Conservation (phyloP, 495 filamentous ascomycete species). For the Xylaria acuta region DNA sequence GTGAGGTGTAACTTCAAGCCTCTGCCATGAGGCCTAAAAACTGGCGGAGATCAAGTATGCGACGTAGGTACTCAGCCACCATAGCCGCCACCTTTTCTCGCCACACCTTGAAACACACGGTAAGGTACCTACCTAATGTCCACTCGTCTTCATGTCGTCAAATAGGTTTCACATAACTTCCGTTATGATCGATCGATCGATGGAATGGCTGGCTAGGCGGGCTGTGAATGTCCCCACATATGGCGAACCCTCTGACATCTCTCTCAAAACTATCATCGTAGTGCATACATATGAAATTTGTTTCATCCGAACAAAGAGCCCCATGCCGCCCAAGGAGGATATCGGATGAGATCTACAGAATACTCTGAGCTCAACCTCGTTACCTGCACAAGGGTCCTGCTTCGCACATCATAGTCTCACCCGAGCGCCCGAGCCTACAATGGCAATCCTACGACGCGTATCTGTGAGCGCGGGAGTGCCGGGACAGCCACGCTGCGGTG, state of each 20-base stretch:
- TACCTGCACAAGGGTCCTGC: neutral
- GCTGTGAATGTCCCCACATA: neutral
- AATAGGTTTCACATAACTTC: neutral
- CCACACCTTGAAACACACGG: neutral
- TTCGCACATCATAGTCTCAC: neutral
- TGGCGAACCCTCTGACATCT: neutral
- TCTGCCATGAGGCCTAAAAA: neutral
- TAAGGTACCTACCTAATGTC: neutral
- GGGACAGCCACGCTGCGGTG: constrained; percentile 9
- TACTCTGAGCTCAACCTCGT: neutral
- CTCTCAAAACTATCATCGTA: neutral
- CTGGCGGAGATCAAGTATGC: neutral
- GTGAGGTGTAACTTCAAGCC: no score
- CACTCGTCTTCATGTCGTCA: neutral
- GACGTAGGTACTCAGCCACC: neutral
- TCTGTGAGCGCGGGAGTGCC: neutral
- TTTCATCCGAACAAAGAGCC: constrained; percentile 1
- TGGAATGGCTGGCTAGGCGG: neutral
- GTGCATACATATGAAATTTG: neutral
- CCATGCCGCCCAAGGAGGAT: neutral
- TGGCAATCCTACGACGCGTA: neutral
- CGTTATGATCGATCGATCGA: neutral
- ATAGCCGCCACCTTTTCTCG: neutral
- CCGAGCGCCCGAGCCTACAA: neutral
- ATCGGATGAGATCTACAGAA: constrained; percentile 15